Percentiles rank a stretch among this genome's conserved stretches.
Conservation (phyloP, 208 protist species). For the Leishmania braziliensis region DNA sequence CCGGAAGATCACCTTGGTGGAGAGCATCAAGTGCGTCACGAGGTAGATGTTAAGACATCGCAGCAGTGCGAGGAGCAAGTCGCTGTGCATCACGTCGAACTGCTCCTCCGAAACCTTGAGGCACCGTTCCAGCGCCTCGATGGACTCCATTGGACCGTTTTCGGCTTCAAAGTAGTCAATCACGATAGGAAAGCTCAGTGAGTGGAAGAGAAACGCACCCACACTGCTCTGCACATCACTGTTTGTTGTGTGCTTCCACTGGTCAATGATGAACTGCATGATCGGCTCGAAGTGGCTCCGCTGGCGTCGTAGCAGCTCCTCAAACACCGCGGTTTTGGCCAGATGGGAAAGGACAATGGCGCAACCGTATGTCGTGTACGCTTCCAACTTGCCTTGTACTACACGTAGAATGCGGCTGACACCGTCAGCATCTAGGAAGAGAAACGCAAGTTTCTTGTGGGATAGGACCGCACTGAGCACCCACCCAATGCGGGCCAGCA, state of each 20-base stretch:
- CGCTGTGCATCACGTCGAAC: constrained; percentile 69
- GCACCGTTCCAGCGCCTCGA: constrained; percentile 54
- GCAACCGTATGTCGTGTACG: constrained; percentile 65
- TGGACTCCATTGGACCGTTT: constrained; percentile 50
- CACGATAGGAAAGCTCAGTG: constrained; percentile 81
- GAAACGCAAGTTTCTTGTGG: constrained; percentile 79
- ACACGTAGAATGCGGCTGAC: constrained; percentile 56
- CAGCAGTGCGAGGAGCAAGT: constrained; percentile 57
- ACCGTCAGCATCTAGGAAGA: constrained; percentile 76
- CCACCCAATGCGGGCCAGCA: constrained; percentile 66
- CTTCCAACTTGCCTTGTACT: constrained; percentile 39
- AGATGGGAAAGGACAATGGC: constrained; percentile 76
- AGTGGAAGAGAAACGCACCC: constrained; percentile 75
- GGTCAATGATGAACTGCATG: constrained; percentile 71
- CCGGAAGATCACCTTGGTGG: constrained; percentile 81
- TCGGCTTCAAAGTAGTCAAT: constrained; percentile 68
- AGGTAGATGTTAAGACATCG: constrained; percentile 83
- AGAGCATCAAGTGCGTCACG: constrained; percentile 80
- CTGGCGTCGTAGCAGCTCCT: constrained; percentile 74
- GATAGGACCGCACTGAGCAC: constrained; percentile 75
- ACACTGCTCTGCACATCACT: constrained; percentile 75
- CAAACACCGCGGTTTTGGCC: constrained; percentile 64
- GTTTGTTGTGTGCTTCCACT: constrained; percentile 59
- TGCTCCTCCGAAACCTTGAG: constrained; percentile 70
- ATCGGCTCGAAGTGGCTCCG: constrained; percentile 63